Evolutionary conservation across 2,329 filamentous ascomycete genomes (phyloP), one percentile per base, ranked within the genome.

Genomic region (Talaromyces funiculosus): DNA sequence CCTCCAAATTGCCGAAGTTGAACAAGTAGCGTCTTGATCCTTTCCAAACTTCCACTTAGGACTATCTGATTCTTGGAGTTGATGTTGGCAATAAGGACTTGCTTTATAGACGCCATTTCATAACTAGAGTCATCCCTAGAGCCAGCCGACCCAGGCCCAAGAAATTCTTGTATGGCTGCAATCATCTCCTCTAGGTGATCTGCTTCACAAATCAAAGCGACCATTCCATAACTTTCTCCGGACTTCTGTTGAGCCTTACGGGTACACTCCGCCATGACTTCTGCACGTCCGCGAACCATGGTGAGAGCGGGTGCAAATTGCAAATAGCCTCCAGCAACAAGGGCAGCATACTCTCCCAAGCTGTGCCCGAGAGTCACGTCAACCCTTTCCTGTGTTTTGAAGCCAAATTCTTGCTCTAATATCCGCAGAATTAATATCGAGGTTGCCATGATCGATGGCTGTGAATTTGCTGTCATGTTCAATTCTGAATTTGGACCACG

Each of bases 21-120:
- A 10, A 90, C 86, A 57, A 97, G 79, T 18, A 97, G 84, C 60
- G 87, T 88, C 68, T 86, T 87, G 73, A 97, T 96, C 67, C 86
- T 83, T 68, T 88, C 87, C 57, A 97, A 87, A 74, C 87, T 93
- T 37, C 93, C 93, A 71, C 90, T 94, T 57, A 97, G 81, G 56
- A 97, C 93, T 68, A 97, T 96, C 77, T 97, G 93, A 72, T 96
- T 96, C 78, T 92, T 94, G 73, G 88, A 90, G 78, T 97, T 97
- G 77, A 96, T 86, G 75, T 97, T 97, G 62, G 92, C 93, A 67
- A 97, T 92, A 66, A 89, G 80, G 55, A 97, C 92, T 74, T 96
- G 90, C 70, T 94, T 85, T 59, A 95, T 91, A 3, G 90, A 85
- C 18, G 90, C 88, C 31, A 86, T 76, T 66, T 89, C 83, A 65